A percentile compares a stretch with the other conserved stretches of the same genome.
These are phyloP conservation scores for Coemansia sp. DNA, from an alignment of 192 early-diverging fungal genomes.

Conservation along the genomic window DNA sequence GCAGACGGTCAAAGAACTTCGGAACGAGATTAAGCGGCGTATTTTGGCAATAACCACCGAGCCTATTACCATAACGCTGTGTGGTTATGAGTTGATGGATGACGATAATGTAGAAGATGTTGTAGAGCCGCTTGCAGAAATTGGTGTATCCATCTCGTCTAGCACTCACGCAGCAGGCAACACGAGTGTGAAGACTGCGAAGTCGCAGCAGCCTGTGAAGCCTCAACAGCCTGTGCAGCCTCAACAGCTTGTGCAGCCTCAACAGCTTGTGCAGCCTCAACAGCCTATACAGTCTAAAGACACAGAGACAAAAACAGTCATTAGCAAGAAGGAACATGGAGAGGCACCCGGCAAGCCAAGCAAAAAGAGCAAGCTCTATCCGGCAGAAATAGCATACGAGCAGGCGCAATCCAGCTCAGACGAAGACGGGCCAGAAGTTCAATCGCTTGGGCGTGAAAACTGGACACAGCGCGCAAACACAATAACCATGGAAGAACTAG, in stretches of 20 bases:
- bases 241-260: too few species aligned
- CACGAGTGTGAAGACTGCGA: background rate
- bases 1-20: conserved; percentile 33
- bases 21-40: conserved; percentile 39
- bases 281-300: too few species aligned
- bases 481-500: background rate
- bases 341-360: background rate
- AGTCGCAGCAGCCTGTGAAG: too few species aligned
- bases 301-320: background rate
- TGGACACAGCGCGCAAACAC: background rate
- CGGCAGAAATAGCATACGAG: conserved; percentile 8
- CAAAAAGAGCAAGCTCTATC: conserved; percentile 3
- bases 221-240: background rate
- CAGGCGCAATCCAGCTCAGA: background rate
- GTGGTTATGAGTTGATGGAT: conserved; percentile 49
- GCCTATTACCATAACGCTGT: conserved; percentile 14
- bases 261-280: too few species aligned
- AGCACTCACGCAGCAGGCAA: background rate
- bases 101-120: conserved; percentile 32
- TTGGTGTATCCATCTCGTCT: background rate
- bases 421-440: background rate
- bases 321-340: conserved; percentile 12
- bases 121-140: background rate
- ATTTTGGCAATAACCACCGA: conserved; percentile 13
- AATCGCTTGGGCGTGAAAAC: background rate